Percentiles rank a stretch among this genome's conserved stretches.
These are phyloP conservation scores for Coniochaeta sp. DNA, from an alignment of 2,329 filamentous ascomycete genomes.

Conservation along the genomic window DNA sequence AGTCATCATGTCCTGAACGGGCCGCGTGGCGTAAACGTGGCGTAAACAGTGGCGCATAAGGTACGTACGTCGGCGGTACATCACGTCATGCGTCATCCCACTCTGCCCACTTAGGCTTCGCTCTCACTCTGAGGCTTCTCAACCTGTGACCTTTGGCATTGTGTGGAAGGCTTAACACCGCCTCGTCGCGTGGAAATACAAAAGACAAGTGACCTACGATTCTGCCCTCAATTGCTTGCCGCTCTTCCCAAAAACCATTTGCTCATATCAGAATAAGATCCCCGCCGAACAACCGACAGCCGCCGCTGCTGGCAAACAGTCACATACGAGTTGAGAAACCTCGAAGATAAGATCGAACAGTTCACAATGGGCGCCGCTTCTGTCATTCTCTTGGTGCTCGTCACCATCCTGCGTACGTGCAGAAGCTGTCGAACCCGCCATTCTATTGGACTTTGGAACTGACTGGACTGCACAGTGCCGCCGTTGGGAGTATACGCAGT, in stretches of 20 bases:
- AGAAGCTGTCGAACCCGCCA: neutral
- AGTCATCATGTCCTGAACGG: no score
- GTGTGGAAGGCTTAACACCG: neutral
- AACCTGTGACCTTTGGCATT: neutral
- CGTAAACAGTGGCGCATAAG: no score
- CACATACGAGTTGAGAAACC: neutral
- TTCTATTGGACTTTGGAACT: neutral
- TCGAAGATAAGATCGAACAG: neutral
- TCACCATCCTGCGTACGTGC: slow-evolving; percentile 44
- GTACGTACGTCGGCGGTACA: no score
- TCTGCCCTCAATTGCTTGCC: neutral
- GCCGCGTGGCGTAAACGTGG: neutral
- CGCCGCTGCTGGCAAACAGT: neutral
- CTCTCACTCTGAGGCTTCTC: neutral
- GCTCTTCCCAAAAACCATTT: neutral
- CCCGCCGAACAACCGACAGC: neutral
- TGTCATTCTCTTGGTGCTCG: slow-evolving; percentile 39
- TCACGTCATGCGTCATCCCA: neutral
- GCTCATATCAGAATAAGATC: neutral
- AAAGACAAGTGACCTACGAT: neutral
- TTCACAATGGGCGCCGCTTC: slow-evolving; percentile 40
- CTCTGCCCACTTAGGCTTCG: neutral
- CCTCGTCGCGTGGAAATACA: neutral
- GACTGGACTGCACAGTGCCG: slow-evolving; percentile 42
- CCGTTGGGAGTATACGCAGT: slow-evolving; percentile 58